A percentile compares a stretch with the other conserved stretches of the same genome.
Conservation (phyloP, 2,329 filamentous ascomycete species). For the Colletotrichum graminicola region DNA sequence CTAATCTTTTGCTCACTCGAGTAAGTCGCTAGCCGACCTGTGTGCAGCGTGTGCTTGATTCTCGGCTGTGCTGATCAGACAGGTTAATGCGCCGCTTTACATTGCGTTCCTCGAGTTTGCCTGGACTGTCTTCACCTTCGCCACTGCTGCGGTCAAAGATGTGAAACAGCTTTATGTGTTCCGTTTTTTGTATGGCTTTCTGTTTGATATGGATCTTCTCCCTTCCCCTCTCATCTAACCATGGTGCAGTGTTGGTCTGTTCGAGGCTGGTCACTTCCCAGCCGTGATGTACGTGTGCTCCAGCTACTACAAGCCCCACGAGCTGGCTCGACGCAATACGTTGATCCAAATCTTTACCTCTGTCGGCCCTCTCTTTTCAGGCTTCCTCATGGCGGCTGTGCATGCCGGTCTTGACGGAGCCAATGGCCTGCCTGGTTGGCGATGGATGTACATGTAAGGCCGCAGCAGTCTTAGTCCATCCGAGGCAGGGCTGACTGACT, state of each 20-base stretch:
- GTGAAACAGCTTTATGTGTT: slow-evolving; percentile 47
- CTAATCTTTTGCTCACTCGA: slow-evolving; percentile 47
- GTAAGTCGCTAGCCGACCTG: slow-evolving; percentile 12
- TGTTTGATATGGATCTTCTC: neutral
- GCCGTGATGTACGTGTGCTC: slow-evolving; percentile 49
- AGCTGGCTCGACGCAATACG: slow-evolving; percentile 48
- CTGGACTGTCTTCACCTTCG: slow-evolving; percentile 48
- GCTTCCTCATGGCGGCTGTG: slow-evolving; percentile 47
- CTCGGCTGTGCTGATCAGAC: neutral
- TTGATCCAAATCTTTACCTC: slow-evolving; percentile 48
- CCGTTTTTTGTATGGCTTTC: slow-evolving; percentile 44
- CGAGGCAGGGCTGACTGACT: too few relatives aligned
- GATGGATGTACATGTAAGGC: slow-evolving; percentile 49
- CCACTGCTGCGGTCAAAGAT: slow-evolving; percentile 44
- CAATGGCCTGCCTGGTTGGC: slow-evolving; percentile 45
- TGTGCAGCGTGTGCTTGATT: neutral
- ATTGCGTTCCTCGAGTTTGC: slow-evolving; percentile 45
- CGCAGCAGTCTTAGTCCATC: too few relatives aligned
- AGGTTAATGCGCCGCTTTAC: slow-evolving; percentile 46
- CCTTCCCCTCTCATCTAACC: slow-evolving; percentile 5
- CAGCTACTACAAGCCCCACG: slow-evolving; percentile 49
- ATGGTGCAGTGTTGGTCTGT: slow-evolving; percentile 45
- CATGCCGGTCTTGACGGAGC: slow-evolving; percentile 43
- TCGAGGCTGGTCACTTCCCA: slow-evolving; percentile 49
- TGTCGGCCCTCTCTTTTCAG: slow-evolving; percentile 47